These are phyloP conservation scores for Talaromyces marneffei DNA, from an alignment of 2,329 filamentous ascomycete genomes.

Conservation along the genomic window DNA sequence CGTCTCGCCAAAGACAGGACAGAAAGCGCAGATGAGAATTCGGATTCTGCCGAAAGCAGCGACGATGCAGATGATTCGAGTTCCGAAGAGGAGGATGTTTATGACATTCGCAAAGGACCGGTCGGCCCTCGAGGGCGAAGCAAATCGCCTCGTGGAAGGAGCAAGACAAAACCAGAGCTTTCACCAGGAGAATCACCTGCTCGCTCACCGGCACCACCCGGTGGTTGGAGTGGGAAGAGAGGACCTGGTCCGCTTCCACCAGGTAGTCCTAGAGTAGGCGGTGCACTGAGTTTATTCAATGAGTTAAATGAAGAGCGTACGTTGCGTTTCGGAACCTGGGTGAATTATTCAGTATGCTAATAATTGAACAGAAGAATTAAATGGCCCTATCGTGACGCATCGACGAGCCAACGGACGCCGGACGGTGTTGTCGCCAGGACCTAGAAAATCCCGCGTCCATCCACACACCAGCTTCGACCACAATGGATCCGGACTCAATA, in stretches of 20 bases:
- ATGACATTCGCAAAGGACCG: conserved; percentile 33
- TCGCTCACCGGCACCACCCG: conserved; percentile 22
- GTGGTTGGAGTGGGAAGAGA: conserved; percentile 29
- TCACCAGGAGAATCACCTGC: conserved; percentile 6
- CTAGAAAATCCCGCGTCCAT: conserved; percentile 56
- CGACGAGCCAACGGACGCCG: conserved; percentile 42
- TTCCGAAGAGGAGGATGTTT: conserved; percentile 61
- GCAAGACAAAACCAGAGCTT: conserved; percentile 24
- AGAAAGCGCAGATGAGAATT: conserved; percentile 55
- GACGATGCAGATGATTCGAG: conserved; percentile 52
- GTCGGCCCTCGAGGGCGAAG: conserved; percentile 24
- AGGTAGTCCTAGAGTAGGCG: conserved; percentile 29
- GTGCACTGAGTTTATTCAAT: conserved; percentile 58
- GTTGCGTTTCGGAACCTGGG: conserved; percentile 29
- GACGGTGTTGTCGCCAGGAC: conserved; percentile 48
- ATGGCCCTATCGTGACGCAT: conserved; percentile 12
- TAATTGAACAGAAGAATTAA: conserved; percentile 6
- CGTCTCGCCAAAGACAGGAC: conserved; percentile 66
- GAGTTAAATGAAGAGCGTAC: conserved; percentile 74
- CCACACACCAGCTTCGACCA: conserved; percentile 80
- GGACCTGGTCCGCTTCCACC: conserved; percentile 19
- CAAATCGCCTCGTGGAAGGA: conserved; percentile 18
- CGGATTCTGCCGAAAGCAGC: conserved; percentile 58
- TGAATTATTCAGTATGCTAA: background rate
- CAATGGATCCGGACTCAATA: conserved; percentile 52